These are phyloP conservation scores for Pulicaria dysenterica DNA, from an alignment of 129 eudicot genomes.

Conservation along the genomic window DNA sequence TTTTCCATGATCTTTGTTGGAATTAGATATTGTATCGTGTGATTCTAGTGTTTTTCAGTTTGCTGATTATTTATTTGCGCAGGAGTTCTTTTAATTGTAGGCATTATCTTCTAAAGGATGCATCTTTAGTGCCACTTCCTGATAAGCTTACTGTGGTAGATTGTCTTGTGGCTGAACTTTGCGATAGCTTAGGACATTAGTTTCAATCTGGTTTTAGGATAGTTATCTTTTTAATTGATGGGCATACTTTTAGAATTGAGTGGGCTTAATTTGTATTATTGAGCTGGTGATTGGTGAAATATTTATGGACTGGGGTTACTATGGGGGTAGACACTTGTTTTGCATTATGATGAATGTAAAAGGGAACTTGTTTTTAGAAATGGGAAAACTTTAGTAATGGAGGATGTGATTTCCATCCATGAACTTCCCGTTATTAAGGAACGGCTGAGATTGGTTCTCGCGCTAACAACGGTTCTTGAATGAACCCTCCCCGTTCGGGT, in stretches of 20 bases:
- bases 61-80: slow-evolving; percentile 6
- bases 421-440: too few relatives aligned
- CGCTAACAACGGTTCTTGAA: too few relatives aligned
- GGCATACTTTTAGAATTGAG: not conserved
- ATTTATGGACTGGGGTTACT: not conserved
- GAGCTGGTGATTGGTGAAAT: slow-evolving; percentile 4
- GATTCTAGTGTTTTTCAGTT: not conserved
- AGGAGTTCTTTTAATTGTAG: not conserved
- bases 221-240: not conserved
- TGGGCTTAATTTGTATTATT: not conserved
- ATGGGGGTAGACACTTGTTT: not conserved
- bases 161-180: not conserved
- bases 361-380: not conserved
- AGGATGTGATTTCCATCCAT: too few relatives aligned
- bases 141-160: not conserved
- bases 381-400: not conserved
- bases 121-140: not conserved
- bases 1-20: not conserved
- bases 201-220: not conserved
- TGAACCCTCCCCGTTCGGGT: too few relatives aligned
- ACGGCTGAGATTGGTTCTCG: too few relatives aligned
- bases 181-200: not conserved
- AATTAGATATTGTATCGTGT: not conserved
- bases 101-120: not conserved
- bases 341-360: not conserved